These are phyloP conservation scores for Linum lewisii DNA, from an alignment of 345 rosid species.

Conservation along the genomic window DNA sequence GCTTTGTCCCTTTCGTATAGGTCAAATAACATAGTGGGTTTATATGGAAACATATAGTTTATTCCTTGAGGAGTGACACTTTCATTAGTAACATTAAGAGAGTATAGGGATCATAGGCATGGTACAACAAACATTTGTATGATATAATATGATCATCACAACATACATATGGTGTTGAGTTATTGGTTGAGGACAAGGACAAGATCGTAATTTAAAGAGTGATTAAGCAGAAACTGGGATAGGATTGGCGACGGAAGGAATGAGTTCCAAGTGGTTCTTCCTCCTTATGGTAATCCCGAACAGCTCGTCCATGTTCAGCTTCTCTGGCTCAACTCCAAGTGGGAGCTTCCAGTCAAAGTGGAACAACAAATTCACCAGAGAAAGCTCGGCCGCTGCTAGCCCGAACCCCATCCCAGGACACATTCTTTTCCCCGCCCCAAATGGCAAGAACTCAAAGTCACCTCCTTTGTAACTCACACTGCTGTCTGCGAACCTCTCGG, in stretches of 20 bases:
- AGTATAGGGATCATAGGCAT: too few species aligned
- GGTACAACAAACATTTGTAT: too few species aligned
- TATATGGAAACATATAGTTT: too few species aligned
- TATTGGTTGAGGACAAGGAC: too few species aligned
- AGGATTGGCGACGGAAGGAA: conserved; percentile 2
- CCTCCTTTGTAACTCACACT: conserved; percentile 12
- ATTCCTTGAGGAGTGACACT: too few species aligned
- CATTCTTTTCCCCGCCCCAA: conserved; percentile 26
- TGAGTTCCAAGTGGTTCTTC: conserved; percentile 9
- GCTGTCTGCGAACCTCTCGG: conserved; percentile 16
- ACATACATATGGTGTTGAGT: too few species aligned
- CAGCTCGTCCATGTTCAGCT: conserved; percentile 18
- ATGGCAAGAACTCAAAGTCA: conserved; percentile 17
- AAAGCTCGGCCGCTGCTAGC: conserved; percentile 10
- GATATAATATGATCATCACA: too few species aligned
- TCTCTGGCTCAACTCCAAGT: conserved; percentile 4
- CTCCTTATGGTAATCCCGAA: not conserved
- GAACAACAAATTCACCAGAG: conserved; percentile 9
- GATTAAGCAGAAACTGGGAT: too few species aligned
- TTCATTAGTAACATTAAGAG: too few species aligned
- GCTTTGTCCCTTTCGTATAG: too few species aligned
- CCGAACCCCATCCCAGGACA: conserved; percentile 17
- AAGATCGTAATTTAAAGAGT: too few species aligned
- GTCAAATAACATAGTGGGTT: too few species aligned
- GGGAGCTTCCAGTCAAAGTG: conserved; percentile 25